phyloP scores from a whole-genome alignment of 2,329 filamentous ascomycete genomes.

The Pestalotiopsis sp. region DNA sequence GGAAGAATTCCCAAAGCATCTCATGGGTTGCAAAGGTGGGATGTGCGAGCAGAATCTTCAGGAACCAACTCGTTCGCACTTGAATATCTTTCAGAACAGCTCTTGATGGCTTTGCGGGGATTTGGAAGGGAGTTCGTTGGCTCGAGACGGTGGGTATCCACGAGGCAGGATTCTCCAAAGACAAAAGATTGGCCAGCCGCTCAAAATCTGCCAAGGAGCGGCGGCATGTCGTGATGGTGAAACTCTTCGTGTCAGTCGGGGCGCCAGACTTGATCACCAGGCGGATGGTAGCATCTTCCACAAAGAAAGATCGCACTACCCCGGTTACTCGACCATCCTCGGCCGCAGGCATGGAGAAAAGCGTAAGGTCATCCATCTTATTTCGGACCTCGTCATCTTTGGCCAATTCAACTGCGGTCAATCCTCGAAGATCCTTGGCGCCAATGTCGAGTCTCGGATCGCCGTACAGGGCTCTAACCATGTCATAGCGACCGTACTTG shows the following conservation, averaged over 20 bases:
- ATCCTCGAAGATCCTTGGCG: conserved; percentile 79
- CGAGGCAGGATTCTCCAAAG: conserved; percentile 89
- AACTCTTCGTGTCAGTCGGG: conserved; percentile 76
- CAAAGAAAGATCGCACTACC: conserved; percentile 93
- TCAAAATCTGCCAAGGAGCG: conserved; percentile 89
- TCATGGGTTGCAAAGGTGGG: conserved; percentile 95
- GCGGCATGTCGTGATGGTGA: conserved; percentile 92
- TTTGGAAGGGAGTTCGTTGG: conserved; percentile 84
- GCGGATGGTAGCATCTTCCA: conserved; percentile 91
- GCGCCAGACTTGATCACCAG: conserved; percentile 93
- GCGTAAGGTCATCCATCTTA: conserved; percentile 87
- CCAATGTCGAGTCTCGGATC: conserved; percentile 85
- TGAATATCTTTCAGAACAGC: conserved; percentile 87
- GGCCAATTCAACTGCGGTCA: conserved; percentile 93
- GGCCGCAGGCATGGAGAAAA: conserved; percentile 73
- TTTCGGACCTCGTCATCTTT: conserved; percentile 98
- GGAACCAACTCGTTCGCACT: conserved; percentile 79
- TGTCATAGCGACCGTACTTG: conserved; percentile 94
- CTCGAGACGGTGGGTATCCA: conserved; percentile 83
- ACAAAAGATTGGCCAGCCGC: conserved; percentile 79
- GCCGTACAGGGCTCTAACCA: conserved; percentile 83
- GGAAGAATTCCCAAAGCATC: conserved; percentile 98
- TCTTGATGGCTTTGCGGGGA: conserved; percentile 87
- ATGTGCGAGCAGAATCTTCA: conserved; percentile 83
- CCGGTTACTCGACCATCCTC: conserved; percentile 83